Evolutionary conservation across 495 filamentous ascomycete genomes (phyloP), one percentile per base, ranked within the genome.

Genomic region (Usnea hakonensis): DNA sequence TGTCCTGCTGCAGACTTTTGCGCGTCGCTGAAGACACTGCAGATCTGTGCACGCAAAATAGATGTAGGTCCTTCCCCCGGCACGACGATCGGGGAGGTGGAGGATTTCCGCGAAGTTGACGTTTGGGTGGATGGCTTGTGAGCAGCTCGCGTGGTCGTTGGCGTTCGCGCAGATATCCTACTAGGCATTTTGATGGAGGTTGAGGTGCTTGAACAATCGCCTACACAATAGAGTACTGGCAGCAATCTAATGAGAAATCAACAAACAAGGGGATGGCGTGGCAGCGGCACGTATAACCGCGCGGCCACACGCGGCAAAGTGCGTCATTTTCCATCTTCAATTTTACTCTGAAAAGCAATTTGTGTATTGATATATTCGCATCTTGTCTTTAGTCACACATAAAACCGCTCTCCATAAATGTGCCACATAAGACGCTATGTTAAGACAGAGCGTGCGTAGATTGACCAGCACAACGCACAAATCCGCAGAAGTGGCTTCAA

Each of bases 1-100:
- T 97, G 95, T 1, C 87, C 87, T 0, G 91, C 90, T 1, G 89
- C 92, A 16, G 87, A 90, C 64, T 86, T 84, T 72, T 97, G 95
- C 28, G 93, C 90, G 67, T 96, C 90, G 54, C 81, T 83, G 69
- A 97, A 97, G 33, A 96, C 83, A 64, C 80, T 72, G 70, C 86
- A 90, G 52, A 96, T 83, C 70, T 90, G 87, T 37, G 78, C 80
- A 69, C 92, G 89, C 62, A 97, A 77, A 26, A 78, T 81, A 57
- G 84, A 90, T 30, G 83, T 77, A 54, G 86, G 78, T 10, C 85
- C 82, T 75, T 96, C 91, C 63, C 87, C 80, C 41, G 91, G 90
- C 44, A 90, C 75, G 44, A 86, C 83, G 67, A 82, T 70, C 37
- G 79, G 78, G n/a, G 88, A 78, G 17, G 76, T 74, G 16, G 81